Base-by-base conservation (phyloP, 192 early-diverging fungal genomes). In the Fimicolochytrium jonesii region DNA sequence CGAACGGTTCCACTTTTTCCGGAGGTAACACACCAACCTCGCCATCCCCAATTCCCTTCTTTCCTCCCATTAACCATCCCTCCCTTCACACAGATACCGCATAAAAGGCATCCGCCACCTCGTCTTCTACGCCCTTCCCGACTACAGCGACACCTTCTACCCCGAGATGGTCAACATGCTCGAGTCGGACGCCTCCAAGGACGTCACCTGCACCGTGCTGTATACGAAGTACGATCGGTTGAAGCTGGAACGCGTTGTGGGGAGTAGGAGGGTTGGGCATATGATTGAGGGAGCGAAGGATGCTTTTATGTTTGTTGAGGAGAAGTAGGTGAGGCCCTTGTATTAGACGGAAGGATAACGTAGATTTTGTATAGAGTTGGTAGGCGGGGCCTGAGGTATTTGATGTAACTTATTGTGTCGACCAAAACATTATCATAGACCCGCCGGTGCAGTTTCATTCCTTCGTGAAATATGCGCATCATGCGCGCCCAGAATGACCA, bases 1-100 rank as follows among this genome's bases (percentile, higher is more conserved):
- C 29, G 97, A 99, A 76, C 86, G 97, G n/a, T 90, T 92, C 57
- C 94, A 99, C 69, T 99, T 90, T 68, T 99, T 90, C 77, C 76
- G 92, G 67, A 70, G 91, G 74, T 85, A 71, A 59, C 26, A 47
- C 23, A 1, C 13, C 5, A 6, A 44, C 23, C 10, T 20, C 35
- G 47, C 47, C 53, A 29, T 57, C n/a, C 3, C 10, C 34, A 18
- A n/a, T n/a, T n/a, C n/a, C n/a, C n/a, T n/a, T n/a, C n/a, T n/a
- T n/a, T n/a, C n/a, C n/a, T n/a, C n/a, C n/a, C n/a, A n/a, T 48
- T 56, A 53, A 34, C 17, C 23, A 35, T 68, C 56, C 3, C 30
- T 59, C 5, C 17, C 20, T 50, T 41, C 22, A 31, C 37, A 32
- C 56, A 83, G 90, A 53, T 88, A 88, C 52, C 83, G 82, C 29